phyloP scores from a whole-genome alignment of 106 monocot species.

The Allium sativum region DNA sequence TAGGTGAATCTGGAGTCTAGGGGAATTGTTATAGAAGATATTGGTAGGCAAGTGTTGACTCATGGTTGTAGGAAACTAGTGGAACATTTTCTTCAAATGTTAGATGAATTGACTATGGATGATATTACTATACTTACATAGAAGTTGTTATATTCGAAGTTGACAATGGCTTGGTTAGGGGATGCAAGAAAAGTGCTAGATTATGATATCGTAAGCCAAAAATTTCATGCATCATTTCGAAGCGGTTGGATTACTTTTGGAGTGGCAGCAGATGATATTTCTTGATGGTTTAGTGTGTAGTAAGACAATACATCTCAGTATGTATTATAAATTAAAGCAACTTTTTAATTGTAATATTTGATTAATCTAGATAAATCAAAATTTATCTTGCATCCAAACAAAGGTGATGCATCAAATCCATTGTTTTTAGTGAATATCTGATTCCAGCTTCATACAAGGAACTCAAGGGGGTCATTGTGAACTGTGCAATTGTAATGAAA shows the following conservation, averaged over 20 bases:
- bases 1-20: constrained; percentile 76
- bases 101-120: constrained; percentile 61
- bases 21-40: constrained; percentile 62
- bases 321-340: too few species aligned
- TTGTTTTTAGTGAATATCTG: too few species aligned
- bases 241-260: not conserved
- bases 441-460: too few species aligned
- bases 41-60: constrained; percentile 80
- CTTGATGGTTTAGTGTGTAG: not conserved
- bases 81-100: constrained; percentile 50
- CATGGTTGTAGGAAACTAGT: constrained; percentile 75
- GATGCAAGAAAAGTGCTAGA: constrained; percentile 55
- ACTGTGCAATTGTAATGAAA: too few species aligned
- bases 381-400: too few species aligned
- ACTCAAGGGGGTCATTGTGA: too few species aligned
- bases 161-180: constrained; percentile 66
- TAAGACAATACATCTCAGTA: not conserved
- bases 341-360: too few species aligned
- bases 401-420: too few species aligned
- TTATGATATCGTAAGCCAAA: constrained; percentile 26
- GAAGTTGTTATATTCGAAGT: constrained; percentile 52
- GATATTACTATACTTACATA: constrained; percentile 44
- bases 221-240: constrained; percentile 13
- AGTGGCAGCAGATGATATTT: too few species aligned
- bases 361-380: too few species aligned